Percentiles rank a stretch among this genome's conserved stretches.
These are phyloP conservation scores for Apiospora koreana DNA, from an alignment of 2,329 filamentous ascomycete species.

Conservation along the genomic window DNA sequence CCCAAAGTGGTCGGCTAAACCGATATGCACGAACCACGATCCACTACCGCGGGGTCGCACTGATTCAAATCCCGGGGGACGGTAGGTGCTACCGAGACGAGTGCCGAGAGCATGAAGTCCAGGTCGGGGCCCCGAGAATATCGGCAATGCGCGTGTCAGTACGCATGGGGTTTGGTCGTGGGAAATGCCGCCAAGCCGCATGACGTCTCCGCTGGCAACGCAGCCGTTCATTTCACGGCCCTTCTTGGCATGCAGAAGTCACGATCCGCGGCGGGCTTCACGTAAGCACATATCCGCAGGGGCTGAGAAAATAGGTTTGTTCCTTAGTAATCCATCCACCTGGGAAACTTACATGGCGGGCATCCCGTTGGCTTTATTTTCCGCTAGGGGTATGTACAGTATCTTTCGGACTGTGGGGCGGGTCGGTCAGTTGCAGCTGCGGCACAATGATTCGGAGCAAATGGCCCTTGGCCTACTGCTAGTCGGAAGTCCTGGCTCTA, in stretches of 20 bases:
- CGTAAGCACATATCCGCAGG: too few relatives aligned
- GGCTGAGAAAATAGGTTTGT: too few relatives aligned
- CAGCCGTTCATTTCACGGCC: neutral
- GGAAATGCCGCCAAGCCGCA: neutral
- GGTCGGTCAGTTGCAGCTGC: neutral
- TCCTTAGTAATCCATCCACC: neutral
- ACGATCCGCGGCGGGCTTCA: too few relatives aligned
- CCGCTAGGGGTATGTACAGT: neutral
- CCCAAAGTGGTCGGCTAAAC: too few relatives aligned
- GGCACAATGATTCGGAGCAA: neutral
- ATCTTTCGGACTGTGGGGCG: neutral
- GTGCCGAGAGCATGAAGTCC: neutral
- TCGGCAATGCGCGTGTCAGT: neutral
- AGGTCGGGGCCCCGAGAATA: neutral
- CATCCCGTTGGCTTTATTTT: neutral
- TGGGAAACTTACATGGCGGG: neutral
- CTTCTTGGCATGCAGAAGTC: too few relatives aligned
- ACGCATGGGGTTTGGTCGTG: neutral
- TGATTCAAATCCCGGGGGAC: neutral
- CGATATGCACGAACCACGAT: too few relatives aligned
- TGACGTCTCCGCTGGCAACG: neutral
- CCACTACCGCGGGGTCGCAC: neutral
- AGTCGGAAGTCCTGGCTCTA: too few relatives aligned
- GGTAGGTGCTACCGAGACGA: neutral
- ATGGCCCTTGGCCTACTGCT: neutral